Conservation (phyloP, 768 basidiomycete genomes). For the Xerocomellus intermedius region DNA sequence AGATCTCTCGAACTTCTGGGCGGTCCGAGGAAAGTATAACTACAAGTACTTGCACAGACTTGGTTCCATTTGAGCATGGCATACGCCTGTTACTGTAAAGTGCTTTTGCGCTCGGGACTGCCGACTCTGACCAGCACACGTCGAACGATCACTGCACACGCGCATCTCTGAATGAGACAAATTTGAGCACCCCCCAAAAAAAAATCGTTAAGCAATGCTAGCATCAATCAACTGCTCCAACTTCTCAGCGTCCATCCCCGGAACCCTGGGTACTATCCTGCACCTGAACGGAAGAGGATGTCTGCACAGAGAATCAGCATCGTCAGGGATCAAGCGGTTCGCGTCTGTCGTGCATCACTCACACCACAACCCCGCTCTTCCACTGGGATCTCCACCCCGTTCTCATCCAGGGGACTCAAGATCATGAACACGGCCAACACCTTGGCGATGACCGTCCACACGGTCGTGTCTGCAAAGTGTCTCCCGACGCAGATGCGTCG, state of each 20-base stretch:
- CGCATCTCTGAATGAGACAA: no score
- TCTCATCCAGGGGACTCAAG: neutral
- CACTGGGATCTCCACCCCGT: neutral
- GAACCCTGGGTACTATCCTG: neutral
- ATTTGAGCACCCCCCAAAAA: neutral
- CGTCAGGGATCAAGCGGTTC: neutral
- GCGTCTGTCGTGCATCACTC: neutral
- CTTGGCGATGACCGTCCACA: neutral
- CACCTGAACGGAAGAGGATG: neutral
- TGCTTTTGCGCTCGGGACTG: no score
- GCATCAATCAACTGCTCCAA: neutral
- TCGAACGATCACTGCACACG: no score
- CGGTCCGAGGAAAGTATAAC: no score
- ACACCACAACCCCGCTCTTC: neutral
- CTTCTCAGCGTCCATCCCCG: neutral
- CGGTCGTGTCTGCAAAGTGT: slow-evolving; percentile 6
- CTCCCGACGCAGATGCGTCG: slow-evolving; percentile 19
- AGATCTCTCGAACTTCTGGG: no score
- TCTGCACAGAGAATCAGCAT: neutral
- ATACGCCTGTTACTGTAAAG: no score
- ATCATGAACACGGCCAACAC: neutral
- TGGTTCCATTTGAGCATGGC: no score
- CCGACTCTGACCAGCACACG: no score
- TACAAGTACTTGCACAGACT: no score
- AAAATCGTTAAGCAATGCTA: neutral